Evolutionary conservation across 2,329 filamentous ascomycete species (phyloP), one percentile per base, ranked within the genome.

Genomic region (Emergomyces orientalis): DNA sequence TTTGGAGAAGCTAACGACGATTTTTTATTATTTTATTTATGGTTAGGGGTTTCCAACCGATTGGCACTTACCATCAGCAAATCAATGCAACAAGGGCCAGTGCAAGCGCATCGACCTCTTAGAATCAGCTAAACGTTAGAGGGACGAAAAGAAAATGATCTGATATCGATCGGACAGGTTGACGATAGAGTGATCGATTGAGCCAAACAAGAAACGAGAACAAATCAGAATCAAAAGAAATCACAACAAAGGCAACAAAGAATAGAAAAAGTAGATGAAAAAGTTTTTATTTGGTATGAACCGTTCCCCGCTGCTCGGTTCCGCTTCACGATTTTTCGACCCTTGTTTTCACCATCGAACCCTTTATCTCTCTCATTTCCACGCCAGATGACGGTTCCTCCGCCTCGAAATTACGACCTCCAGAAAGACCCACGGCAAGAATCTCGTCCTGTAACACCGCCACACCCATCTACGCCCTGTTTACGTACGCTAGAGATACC

Each of bases 31-130:
- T 41, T 55, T 43, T 17, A n/a, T 1, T 32, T 30, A 5, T n/a
- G n/a, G 2, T 9, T 54, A 80, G 77, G 64, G 78, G 78, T 19
- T 80, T 80, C 66, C 77, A 79, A 69, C 77, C 78, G n/a, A 80
- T 80, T 62, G 75, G 77, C 17, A 76, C 76, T 5, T 78, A 77
- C 63, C 76, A 78, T 71, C 74, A 73, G 58, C 76, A 78, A 64
- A 64, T 78, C 67, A 76, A 61, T 56, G 63, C 64, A 5, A 60
- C 66, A 1, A 58, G 65, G 52, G 61, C 66, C 27, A 67, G 65
- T 47, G 65, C 62, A 4, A 66, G 63, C 27, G 65, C 65, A 4
- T 65, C 65, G n/a, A 67, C 64, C 49, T 60, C 61, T 54, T 67
- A 63, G 62, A 47, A 13, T 11, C 34, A 37, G 34, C 9, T 37